Evolutionary conservation across 148 eudicot genomes (phyloP).

Genomic region (Persicaria tinctoria): DNA sequence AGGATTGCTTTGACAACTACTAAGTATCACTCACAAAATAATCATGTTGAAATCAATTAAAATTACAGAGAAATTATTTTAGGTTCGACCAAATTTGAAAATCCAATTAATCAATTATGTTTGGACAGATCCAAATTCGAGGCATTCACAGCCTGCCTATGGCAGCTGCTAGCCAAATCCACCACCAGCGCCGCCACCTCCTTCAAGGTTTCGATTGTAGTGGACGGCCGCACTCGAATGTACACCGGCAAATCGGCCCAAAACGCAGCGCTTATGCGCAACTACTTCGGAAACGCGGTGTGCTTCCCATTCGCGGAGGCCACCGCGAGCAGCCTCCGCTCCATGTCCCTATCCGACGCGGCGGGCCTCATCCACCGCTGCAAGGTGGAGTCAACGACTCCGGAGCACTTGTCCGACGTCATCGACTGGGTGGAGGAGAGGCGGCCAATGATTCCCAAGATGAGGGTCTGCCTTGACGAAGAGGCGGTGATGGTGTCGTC

Average conservation of each 20-base stretch:
- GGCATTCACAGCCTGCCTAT: background rate
- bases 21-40: no score
- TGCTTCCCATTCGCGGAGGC: slow-evolving; percentile 47
- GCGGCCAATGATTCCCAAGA: slow-evolving; percentile 37
- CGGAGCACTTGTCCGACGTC: slow-evolving; percentile 57
- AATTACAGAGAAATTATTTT: no score
- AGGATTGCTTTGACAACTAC: no score
- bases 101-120: no score
- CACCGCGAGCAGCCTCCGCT: slow-evolving; percentile 22
- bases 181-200: background rate
- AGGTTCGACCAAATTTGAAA: no score
- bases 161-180: background rate
- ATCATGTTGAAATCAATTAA: no score
- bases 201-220: slow-evolving; percentile 49
- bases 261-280: background rate
- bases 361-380: slow-evolving; percentile 33
- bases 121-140: background rate
- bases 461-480: slow-evolving; percentile 45
- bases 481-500: slow-evolving; percentile 58
- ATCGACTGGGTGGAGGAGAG: slow-evolving; percentile 68
- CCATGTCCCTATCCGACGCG: slow-evolving; percentile 30
- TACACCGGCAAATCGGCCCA: slow-evolving; percentile 2
- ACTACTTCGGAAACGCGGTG: slow-evolving; percentile 60
- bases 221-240: slow-evolving; percentile 50
- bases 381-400: slow-evolving; percentile 25